phyloP scores from a whole-genome alignment of 2,329 filamentous ascomycete genomes.

The Salinomyces thailandicus region DNA sequence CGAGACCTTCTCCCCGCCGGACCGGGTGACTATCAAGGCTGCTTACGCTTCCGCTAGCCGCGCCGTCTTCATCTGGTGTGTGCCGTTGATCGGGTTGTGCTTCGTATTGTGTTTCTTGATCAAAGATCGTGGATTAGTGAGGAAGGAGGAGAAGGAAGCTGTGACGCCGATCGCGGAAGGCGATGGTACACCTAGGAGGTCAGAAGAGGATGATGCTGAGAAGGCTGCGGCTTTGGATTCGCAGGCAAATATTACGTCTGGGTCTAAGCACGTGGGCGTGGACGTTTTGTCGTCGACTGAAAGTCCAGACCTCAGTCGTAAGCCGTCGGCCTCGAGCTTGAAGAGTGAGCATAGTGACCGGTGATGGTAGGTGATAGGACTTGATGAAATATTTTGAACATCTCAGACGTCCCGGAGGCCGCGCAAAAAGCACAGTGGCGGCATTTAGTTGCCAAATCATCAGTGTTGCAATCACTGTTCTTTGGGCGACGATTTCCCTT shows the following conservation, averaged over 20 bases:
- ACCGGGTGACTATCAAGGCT: conserved; percentile 34
- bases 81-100: conserved; percentile 43
- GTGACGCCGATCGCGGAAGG: not conserved
- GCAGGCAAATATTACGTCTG: not conserved
- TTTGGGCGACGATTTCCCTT: no score
- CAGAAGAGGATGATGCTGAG: conserved; percentile 2
- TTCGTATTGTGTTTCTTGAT: conserved; percentile 43
- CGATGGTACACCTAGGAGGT: conserved; percentile 1
- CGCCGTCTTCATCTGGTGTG: conserved; percentile 47
- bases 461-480: no score
- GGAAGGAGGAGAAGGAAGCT: conserved; percentile 16
- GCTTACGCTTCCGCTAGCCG: conserved; percentile 46
- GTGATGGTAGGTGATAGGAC: not conserved
- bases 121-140: conserved; percentile 24
- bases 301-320: not conserved
- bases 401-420: no score
- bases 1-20: conserved; percentile 21
- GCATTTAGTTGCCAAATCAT: no score
- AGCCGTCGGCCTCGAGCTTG: not conserved
- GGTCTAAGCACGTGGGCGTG: not conserved
- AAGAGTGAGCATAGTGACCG: not conserved
- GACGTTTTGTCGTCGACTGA: not conserved
- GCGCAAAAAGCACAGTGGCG: no score
- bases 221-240: not conserved
- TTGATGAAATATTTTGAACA: not conserved